These are phyloP conservation scores for Hansenula lynferdii DNA, from an alignment of 1,139 yeast genomes.

Conservation along the genomic window DNA sequence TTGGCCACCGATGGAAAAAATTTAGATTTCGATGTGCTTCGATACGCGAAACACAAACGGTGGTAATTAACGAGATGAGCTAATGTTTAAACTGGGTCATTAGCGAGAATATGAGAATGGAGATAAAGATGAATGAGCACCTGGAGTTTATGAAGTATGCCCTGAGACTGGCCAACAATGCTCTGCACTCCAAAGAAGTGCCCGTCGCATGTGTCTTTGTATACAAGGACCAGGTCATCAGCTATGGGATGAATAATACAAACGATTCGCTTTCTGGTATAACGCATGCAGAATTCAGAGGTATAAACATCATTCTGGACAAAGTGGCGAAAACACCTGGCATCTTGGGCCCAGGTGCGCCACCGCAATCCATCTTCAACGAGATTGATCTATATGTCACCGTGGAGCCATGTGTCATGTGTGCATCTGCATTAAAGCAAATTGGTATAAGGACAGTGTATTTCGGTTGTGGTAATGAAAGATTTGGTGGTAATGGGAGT, in stretches of 20 bases:
- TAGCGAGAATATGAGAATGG: background rate
- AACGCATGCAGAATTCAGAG: constrained; percentile 89
- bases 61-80: no score
- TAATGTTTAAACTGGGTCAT: no score
- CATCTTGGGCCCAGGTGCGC: no score
- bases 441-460: constrained; percentile 66
- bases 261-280: constrained; percentile 80
- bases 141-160: constrained; percentile 43
- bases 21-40: no score
- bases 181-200: constrained; percentile 56
- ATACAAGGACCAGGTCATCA: constrained; percentile 48
- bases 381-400: constrained; percentile 76
- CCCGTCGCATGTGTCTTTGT: constrained; percentile 73
- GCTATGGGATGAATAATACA: constrained; percentile 86
- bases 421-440: constrained; percentile 89
- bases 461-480: constrained; percentile 90
- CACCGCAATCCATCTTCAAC: constrained; percentile 33
- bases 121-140: constrained; percentile 6
- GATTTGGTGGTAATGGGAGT: constrained; percentile 97
- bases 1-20: no score
- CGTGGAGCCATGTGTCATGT: constrained; percentile 98
- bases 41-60: no score
- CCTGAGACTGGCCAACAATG: constrained; percentile 47
- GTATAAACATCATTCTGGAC: constrained; percentile 51
- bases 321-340: constrained; percentile 14